phyloP scores from a whole-genome alignment of 2,329 filamentous ascomycete species.

The Monosporascus sp. region DNA sequence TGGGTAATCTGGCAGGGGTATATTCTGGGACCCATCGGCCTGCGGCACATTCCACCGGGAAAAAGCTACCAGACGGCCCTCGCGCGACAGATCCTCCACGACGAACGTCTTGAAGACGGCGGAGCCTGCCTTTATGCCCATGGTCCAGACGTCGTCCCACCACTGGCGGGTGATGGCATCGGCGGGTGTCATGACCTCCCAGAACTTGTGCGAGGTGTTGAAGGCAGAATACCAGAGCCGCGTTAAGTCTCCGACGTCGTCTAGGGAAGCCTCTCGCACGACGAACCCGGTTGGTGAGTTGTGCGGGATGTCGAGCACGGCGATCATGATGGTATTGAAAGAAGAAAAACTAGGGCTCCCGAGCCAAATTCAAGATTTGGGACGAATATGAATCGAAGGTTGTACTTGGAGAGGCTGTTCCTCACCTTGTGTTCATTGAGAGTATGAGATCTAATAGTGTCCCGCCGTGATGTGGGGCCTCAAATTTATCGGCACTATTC shows the following conservation, averaged over 20 bases:
- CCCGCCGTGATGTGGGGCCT: no score
- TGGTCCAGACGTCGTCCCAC: slow-evolving; percentile 4
- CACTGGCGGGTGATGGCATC: slow-evolving; percentile 7
- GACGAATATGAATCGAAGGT: not conserved
- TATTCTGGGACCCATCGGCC: slow-evolving; percentile 6
- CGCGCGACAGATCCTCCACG: slow-evolving; percentile 5
- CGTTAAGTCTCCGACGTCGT: slow-evolving; percentile 5
- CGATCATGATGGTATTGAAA: not conserved
- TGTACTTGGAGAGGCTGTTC: not conserved
- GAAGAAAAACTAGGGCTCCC: not conserved
- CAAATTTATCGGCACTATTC: no score
- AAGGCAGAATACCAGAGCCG: slow-evolving; percentile 10
- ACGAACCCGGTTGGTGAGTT: slow-evolving; percentile 3
- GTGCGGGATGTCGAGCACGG: not conserved
- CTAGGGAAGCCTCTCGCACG: slow-evolving; percentile 4
- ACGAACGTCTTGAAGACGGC: slow-evolving; percentile 8
- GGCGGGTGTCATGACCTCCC: slow-evolving; percentile 2
- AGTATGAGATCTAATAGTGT: no score
- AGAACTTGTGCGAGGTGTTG: slow-evolving; percentile 6
- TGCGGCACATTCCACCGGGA: slow-evolving; percentile 8
- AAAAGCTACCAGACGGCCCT: slow-evolving; percentile 4
- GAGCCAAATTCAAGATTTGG: not conserved
- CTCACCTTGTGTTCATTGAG: no score
- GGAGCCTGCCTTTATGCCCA: slow-evolving; percentile 6
- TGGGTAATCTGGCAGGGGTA: slow-evolving; percentile 5